Evolutionary conservation across 2,329 filamentous ascomycete genomes (phyloP).

Genomic region (Aspergillus calidoustus): DNA sequence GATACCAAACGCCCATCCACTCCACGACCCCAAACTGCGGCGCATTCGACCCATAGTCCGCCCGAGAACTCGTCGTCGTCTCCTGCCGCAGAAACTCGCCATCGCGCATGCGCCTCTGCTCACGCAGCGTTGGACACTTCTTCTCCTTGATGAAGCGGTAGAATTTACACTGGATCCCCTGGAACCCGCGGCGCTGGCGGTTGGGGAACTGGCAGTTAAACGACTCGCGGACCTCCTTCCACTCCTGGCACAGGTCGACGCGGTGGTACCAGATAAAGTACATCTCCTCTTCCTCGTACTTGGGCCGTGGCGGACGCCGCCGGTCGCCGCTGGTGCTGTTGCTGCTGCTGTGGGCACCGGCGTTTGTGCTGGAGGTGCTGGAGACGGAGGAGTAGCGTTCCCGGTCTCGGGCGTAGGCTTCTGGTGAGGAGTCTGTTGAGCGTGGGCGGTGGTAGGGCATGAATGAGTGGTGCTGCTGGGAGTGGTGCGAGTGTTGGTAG

Average conservation of each 20-base stretch:
- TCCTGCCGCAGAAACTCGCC: slow-evolving; percentile 45
- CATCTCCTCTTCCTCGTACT: slow-evolving; percentile 53
- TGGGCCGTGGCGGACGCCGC: slow-evolving; percentile 49
- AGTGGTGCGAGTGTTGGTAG: slow-evolving; percentile 6
- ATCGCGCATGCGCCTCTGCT: slow-evolving; percentile 47
- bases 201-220: slow-evolving; percentile 51
- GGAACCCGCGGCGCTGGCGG: slow-evolving; percentile 46
- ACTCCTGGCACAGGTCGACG: slow-evolving; percentile 51
- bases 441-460: slow-evolving; percentile 30
- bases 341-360: slow-evolving; percentile 44
- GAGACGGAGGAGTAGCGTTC: slow-evolving; percentile 49
- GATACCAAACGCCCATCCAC: slow-evolving; percentile 46
- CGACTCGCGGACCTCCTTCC: slow-evolving; percentile 50
- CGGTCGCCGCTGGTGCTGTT: slow-evolving; percentile 38
- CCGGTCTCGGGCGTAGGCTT: slow-evolving; percentile 43
- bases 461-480: slow-evolving; percentile 32
- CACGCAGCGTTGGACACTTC: slow-evolving; percentile 49
- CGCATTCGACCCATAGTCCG: slow-evolving; percentile 26
- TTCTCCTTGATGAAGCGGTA: slow-evolving; percentile 54
- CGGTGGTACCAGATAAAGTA: slow-evolving; percentile 57
- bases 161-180: slow-evolving; percentile 56
- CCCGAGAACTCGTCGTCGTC: slow-evolving; percentile 20
- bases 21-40: slow-evolving; percentile 48
- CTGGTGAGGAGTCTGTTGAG: slow-evolving; percentile 41
- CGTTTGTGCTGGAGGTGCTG: slow-evolving; percentile 41